Evolutionary conservation across 768 basidiomycete species (phyloP), one percentile per base, ranked within the genome.

Genomic region (Rhizopogon roseolus): DNA sequence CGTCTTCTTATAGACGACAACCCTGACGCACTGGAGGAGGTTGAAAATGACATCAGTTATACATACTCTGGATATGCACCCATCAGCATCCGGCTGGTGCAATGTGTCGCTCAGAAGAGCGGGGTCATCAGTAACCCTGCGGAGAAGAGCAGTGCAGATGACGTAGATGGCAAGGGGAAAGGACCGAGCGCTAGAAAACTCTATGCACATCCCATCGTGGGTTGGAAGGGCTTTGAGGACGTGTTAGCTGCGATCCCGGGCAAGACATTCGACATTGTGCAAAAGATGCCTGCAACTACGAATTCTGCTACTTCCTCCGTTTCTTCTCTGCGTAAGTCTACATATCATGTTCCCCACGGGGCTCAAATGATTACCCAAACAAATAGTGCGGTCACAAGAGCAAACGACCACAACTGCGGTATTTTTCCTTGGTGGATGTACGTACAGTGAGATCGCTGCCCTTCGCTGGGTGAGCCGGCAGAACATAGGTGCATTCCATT

Each of bases 161-260:
- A 70, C 51, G 64, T 64, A 27, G 71, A 66, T n/a, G 73, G 66
- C 19, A 73, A 67, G 54, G 71, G 71, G 42, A 75, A 71, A 51
- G 73, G 69, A 42, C 52, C 62, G 13, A 54, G 67, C n/a, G 60
- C 67, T 25, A 75, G 73, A 50, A 85, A 84, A 66, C 76, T 89
- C 39, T 87, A 85, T 64, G 93, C 94, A 1, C 94, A 97, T 68
- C 88, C 93, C 2, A 89, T 99, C 54, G 82, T 88, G 8, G 96
- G 96, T 2, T 99, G 96, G 95, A 96, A 90, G 68, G 96, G 94
- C 22, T 93, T 99, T 64, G 97, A 98, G 69, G 96, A 98, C 62
- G 81, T 91, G 13, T 66, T 97, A 19, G 80, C 80, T 36, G 76
- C 78, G 50, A 85, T 98, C 52, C 90, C 93, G 0, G 97, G 97